Evolutionary conservation across 257 asterid genomes (phyloP), one percentile per base, ranked within the genome.

Genomic region (Nemophila menziesii): DNA sequence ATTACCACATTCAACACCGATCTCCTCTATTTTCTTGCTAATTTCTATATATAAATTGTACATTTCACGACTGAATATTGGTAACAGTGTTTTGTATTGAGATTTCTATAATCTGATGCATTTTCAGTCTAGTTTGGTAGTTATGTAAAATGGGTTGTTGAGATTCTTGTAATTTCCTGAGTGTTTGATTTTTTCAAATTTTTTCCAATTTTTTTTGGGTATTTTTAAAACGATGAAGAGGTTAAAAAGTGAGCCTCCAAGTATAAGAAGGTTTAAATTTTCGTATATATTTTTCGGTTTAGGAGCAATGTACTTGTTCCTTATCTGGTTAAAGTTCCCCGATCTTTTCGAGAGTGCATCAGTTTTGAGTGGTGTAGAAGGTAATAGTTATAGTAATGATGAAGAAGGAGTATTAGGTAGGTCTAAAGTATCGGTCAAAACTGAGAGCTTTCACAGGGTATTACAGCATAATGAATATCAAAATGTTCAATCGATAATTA

Each of bases 261-360:
- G 71, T 64, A 70, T 39, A 37, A 75, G 89, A 73, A 83, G 89
- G 78, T 70, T 64, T 52, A 80, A 64, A 52, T 62, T 77, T 56
- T 74, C 84, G 2, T 73, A 83, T 52, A 12, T 87, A 54, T 66
- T 80, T 54, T 50, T 83, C 48, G 83, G 70, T 36, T 66, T 76
- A 39, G 81, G 79, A 56, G 86, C 74, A 43, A 63, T 87, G 46
- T 87, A 87, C 63, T 66, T 87, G 80, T 48, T 66, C 43, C 61
- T 85, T 39, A 63, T 87, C 33, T 75, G 79, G 58, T 41, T 78
- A 49, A 80, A 78, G 80, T 77, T 79, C 58, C 85, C 80, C 4
- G 71, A 71, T 19, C 66, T 74, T 57, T 69, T 75, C 59, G 92
- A 73, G 69, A 85, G 72, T 47, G 73, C 82, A 11, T 18, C 74